phyloP scores from a whole-genome alignment of 2,329 filamentous ascomycete species.

The Botrytis deweyae region DNA sequence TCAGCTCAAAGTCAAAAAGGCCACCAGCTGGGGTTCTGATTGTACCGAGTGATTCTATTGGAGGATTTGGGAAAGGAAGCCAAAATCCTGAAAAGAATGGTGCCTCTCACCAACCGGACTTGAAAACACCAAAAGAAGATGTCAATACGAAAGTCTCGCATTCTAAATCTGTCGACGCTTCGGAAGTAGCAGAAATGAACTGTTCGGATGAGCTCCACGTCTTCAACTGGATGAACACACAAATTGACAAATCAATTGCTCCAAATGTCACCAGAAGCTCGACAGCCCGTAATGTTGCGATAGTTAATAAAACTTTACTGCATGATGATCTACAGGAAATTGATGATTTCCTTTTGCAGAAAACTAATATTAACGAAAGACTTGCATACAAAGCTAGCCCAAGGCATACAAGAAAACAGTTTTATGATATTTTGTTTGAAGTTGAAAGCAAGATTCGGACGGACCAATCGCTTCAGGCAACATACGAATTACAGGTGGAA shows the following conservation, averaged over 20 bases:
- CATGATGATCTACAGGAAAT: conserved; percentile 13
- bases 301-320: neutral
- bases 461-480: conserved; percentile 27
- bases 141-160: neutral
- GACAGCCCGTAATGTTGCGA: neutral
- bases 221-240: conserved; percentile 6
- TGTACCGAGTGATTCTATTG: neutral
- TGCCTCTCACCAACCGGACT: neutral
- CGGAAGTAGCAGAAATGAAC: neutral
- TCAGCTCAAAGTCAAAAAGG: neutral
- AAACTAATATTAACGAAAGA: neutral
- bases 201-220: neutral
- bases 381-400: conserved; percentile 1
- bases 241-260: neutral
- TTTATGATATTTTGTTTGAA: neutral
- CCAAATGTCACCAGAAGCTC: neutral
- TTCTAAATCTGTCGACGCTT: neutral
- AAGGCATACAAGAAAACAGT: neutral
- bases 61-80: neutral
- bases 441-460: conserved; percentile 24
- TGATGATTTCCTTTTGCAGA: neutral
- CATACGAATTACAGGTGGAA: conserved; percentile 39
- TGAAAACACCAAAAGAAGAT: neutral
- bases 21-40: neutral
- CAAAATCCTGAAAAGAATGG: neutral